These are phyloP conservation scores for Umbelopsis sp. DNA, from an alignment of 371 early-diverging fungal genomes.

Conservation along the genomic window DNA sequence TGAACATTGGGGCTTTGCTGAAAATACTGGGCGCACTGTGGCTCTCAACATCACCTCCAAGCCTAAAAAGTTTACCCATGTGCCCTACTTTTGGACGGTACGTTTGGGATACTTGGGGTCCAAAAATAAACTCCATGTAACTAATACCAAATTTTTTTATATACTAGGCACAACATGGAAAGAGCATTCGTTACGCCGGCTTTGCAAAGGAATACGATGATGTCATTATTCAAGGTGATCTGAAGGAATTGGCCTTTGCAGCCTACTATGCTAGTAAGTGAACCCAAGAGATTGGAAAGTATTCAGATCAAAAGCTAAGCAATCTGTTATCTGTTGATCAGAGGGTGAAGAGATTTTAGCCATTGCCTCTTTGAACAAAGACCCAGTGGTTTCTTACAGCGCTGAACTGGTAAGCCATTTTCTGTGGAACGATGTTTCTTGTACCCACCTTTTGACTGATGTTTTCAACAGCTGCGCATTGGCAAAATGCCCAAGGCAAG, in stretches of 20 bases:
- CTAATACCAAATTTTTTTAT: not conserved
- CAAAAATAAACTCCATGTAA: not conserved
- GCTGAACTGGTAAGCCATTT: slow-evolving; percentile 43
- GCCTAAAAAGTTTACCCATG: slow-evolving; percentile 32
- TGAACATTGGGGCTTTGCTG: slow-evolving; percentile 63
- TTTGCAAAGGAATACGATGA: slow-evolving; percentile 54
- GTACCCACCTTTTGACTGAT: not conserved
- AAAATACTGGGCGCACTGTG: slow-evolving; percentile 56
- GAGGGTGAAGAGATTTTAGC: slow-evolving; percentile 48
- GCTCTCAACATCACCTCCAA: slow-evolving; percentile 28
- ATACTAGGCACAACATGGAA: slow-evolving; percentile 48
- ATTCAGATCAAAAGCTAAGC: not conserved
- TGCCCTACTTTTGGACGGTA: slow-evolving; percentile 63
- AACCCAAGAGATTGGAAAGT: not conserved
- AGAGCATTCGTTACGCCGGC: slow-evolving; percentile 56
- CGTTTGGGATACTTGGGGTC: not conserved
- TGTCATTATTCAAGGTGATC: slow-evolving; percentile 46
- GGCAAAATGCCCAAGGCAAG: slow-evolving; percentile 49
- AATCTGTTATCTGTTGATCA: slow-evolving; percentile 6
- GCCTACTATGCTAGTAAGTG: slow-evolving; percentile 51
- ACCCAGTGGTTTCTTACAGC: slow-evolving; percentile 53
- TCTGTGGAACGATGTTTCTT: not conserved
- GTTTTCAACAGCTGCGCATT: slow-evolving; percentile 30
- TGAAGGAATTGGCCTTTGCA: slow-evolving; percentile 45
- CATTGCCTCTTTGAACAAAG: slow-evolving; percentile 50